Base-by-base conservation (phyloP, 1,139 yeast species). In the Kurtzmaniella quercitrusa region DNA sequence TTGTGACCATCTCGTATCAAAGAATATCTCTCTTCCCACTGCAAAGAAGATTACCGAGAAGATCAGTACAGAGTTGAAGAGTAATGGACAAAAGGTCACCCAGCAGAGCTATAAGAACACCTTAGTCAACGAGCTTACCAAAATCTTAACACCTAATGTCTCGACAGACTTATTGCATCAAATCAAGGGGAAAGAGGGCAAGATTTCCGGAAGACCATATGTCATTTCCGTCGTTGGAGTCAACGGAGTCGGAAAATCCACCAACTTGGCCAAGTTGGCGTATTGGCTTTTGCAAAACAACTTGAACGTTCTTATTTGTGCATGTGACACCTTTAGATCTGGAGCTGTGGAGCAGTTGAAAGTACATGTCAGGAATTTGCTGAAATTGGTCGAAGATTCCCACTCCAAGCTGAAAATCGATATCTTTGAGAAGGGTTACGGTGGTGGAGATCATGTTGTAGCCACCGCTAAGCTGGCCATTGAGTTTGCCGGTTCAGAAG, bases 221-320 rank as follows among this genome's bases (percentile, higher is more conserved):
- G 97, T 93, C 14, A 89, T 93, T 46, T 90, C 98, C 0, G 94
- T 93, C 16, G 98, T 93, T 27, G 98, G 98, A 29, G 98, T 93
- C 21, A 93, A 93, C 60, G 98, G 98, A 39, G 98, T 93, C 31
- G 98, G 98, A 23, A 93, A 94, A 63, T 91, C 97, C 0, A 94
- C 98, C 3, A 94, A 90, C 57, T 71, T 93, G 48, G 95, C 98
- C 34, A 93, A 91, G 64, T 70, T 93, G 45, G 98, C 96, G 1
- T 94, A 88, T 60, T 93, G 98, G 98, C 73, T 93, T 43, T 66
- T 93, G 46, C 97, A 91, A 60, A 93, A 93, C 62, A 82, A 91
- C 59, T 76, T 88, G 60, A 82, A 81, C 54, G 96, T 93, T 1
- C 73, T 93, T 45, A 86, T 93, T 54, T 95, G 96, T 38, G 98